Evolutionary conservation across 305 asterid species (phyloP), one percentile per base, ranked within the genome.

Genomic region (Fraxinus dipetala): DNA sequence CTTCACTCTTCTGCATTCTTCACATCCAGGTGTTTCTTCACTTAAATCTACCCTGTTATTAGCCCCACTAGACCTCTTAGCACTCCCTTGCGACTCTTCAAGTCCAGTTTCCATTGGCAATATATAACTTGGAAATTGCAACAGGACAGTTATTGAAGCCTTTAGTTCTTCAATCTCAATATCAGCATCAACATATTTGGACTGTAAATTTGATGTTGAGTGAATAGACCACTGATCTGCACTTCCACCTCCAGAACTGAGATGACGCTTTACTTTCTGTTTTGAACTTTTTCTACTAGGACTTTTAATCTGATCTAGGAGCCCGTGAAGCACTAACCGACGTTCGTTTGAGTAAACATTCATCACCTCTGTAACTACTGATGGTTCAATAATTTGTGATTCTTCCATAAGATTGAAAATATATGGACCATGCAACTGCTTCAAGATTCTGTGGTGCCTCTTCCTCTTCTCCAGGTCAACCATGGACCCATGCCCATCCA

Each of bases 11-110:
- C 90, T 91, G 89, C 99, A 96, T 85, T 96, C 99, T 90, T 96
- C 97, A 88, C 98, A 96, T 83, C 93, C 98, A 51, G 95, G 89
- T 76, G 93, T 85, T 86, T 93, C 99, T 85, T 93, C 99, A 85
- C 89, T 79, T 65, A 81, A 75, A 83, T 87, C 97, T 67, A 83
- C 80, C 86, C 88, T 87, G 84, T 83, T 93, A 77, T 83, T 78
- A 78, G 85, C 83, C 73, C 86, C 88, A 81, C 81, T 83, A 85
- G 88, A 86, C 90, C 90, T 87, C 86, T 86, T 91, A 82, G 65
- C 26, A 84, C 84, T 89, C 85, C 86, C 90, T 69, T 82, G 94
- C 51, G 91, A 84, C 82, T 89, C 97, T 73, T 91, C 93, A 82
- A 87, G 61, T 84, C 91, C 94, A 40, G 89, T 38, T 67, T 90